Evolutionary conservation across 2,329 filamentous ascomycete genomes (phyloP), one percentile per base, ranked within the genome.

Genomic region (Alternaria angustiovoidea): DNA sequence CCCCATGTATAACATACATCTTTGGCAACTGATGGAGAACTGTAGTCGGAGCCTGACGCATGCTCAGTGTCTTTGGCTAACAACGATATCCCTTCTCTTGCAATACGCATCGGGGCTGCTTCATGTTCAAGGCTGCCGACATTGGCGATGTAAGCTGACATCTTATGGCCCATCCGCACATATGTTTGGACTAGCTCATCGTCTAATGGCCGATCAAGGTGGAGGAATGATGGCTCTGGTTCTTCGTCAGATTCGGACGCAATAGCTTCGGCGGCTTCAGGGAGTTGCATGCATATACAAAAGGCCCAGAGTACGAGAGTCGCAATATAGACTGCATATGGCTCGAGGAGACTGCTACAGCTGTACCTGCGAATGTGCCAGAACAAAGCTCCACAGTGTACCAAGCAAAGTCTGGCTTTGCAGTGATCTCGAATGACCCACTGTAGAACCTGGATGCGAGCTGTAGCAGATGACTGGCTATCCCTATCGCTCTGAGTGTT

Each of bases 401-500:
- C 80, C 36, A 85, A 79, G n/a, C 84, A 81, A 1, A 86, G 75
- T n/a, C 85, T 80, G n/a, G 84, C 84, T 74, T 87, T 87, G 68
- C 83, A 83, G 62, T 84, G 83, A 65, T 86, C 83, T 57, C 83
- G 78, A 18, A 78, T 74, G 14, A 81, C 80, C 85, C 85, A 87
- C 34, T 81, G 79, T 49, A 79, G 77, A 39, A 86, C 77, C 46
- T 81, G 53, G 16, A 55, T 24, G 18, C 62, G 51, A 28, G 61
- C 57, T 28, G 42, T 59, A 11, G 54, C 24, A 11, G 47, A 38
- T 11, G 28, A 36, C n/a, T 20, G 32, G 5, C 14, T 26, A 11
- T 20, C 26, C 18, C 38, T 14, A 34, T 44, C 20, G 53, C 34
- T 36, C 26, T 32, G 30, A 9, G 30, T 26, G 61, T 73, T 56